Conservation (phyloP, 257 asterid genomes). For the Solanum boliviense region DNA sequence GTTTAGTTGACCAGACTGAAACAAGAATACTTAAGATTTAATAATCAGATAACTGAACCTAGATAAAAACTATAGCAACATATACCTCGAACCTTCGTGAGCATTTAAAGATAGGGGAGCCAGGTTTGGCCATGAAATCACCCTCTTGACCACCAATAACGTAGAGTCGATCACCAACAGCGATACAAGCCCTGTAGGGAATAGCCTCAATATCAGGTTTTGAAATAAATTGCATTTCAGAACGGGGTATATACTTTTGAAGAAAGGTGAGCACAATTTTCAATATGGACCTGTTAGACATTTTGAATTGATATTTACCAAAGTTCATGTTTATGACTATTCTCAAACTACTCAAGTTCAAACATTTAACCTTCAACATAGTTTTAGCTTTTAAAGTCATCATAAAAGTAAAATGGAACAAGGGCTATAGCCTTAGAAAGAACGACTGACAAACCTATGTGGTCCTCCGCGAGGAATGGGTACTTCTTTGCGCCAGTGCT, state of each 20-base stretch:
- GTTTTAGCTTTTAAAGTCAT: not conserved
- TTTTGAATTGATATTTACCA: not conserved
- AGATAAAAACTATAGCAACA: not conserved
- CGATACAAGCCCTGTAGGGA: conserved; percentile 48
- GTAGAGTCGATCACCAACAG: conserved; percentile 39
- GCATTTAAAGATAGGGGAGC: conserved; percentile 73
- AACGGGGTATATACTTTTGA: not conserved
- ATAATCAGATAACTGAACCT: not conserved
- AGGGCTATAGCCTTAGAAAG: not conserved
- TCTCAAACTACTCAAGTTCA: not conserved
- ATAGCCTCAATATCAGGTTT: not conserved
- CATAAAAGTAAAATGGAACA: not conserved
- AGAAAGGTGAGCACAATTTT: not conserved
- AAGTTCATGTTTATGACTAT: not conserved
- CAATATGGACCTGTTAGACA: not conserved
- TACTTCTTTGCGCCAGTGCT: conserved; percentile 43
- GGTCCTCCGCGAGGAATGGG: conserved; percentile 81
- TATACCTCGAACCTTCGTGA: conserved; percentile 64
- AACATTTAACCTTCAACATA: not conserved
- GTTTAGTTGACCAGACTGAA: not conserved
- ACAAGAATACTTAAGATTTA: not conserved
- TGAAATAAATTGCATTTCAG: not conserved
- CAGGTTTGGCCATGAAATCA: conserved; percentile 73
- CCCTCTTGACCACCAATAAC: conserved; percentile 90
- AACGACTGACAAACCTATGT: conserved; percentile 32